Conservation (phyloP, 1,284 basidiomycete species). For the Leccinum subfulvum region DNA sequence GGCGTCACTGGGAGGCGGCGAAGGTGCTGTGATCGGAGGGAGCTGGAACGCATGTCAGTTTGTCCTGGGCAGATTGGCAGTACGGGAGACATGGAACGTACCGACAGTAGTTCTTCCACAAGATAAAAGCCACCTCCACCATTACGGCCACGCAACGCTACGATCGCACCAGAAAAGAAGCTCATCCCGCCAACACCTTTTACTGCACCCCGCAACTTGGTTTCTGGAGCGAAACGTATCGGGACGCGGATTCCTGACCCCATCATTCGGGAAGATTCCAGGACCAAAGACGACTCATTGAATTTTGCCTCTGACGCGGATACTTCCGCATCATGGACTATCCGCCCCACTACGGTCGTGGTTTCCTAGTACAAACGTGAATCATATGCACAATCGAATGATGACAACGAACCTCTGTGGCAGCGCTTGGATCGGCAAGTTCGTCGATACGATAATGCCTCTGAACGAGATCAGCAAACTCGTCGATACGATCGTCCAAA, state of each 20-base stretch:
- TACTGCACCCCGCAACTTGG: constrained; percentile 67
- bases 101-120: background rate
- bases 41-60: constrained; percentile 37
- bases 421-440: constrained; percentile 73
- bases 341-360: constrained; percentile 77
- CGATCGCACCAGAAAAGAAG: constrained; percentile 88
- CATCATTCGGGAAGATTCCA: constrained; percentile 81
- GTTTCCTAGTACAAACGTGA: constrained; percentile 52
- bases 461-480: constrained; percentile 71
- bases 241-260: constrained; percentile 72
- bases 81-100: background rate
- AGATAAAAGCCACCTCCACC: constrained; percentile 86
- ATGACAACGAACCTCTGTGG: constrained; percentile 60
- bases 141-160: constrained; percentile 87
- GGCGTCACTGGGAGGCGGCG: constrained; percentile 37
- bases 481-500: constrained; percentile 84
- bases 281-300: constrained; percentile 66
- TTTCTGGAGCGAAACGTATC: constrained; percentile 64
- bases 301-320: constrained; percentile 59
- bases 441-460: constrained; percentile 68
- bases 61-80: background rate
- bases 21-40: constrained; percentile 46
- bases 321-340: constrained; percentile 69
- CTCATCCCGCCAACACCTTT: constrained; percentile 68
- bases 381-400: background rate